Evolutionary conservation across 139 green algal genomes (phyloP), one percentile per base, ranked within the genome.

Genomic region (Chlamydomonas schloesseri): DNA sequence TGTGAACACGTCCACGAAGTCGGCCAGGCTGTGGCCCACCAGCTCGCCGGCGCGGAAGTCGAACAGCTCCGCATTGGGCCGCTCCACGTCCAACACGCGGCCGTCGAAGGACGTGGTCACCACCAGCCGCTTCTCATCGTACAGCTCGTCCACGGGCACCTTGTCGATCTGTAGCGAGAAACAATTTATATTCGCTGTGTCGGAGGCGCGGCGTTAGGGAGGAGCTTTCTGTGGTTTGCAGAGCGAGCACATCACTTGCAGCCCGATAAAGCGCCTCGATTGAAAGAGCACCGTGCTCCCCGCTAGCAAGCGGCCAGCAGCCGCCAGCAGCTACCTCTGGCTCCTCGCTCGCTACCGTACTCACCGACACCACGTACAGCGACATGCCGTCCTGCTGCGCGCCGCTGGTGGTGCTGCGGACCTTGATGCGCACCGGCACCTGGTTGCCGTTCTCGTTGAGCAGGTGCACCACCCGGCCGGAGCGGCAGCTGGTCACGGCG

Each of bases 401-500:
- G n/a, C 26, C 29, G 26, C 11, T 65, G 4, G n/a, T 37, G 42
- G 42, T 50, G 42, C 42, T 50, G 42, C 42, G 42, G 3, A 91
- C 67, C 36, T 67, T 42, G 18, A 91, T 53, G 31, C 64, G 81
- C n/a, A 89, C 88, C 8, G 88, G 72, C 37, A 89, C 74, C 71
- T 81, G 88, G 33, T 20, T 60, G 68, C 71, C 68, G 24, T 57
- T 87, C 37, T 69, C 58, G 33, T 75, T 31, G 60, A 82, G 57
- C 80, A 91, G 80, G 73, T 88, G 73, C 31, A 91, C 88, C 24
- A 89, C 84, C 3, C 46, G 31, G 36, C 88, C 88, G 3, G 67
- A 46, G 28, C 88, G 79, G 84, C 88, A 91, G 73, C 84, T 89
- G 68, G 29, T 64, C 11, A 68, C 2, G 0, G 84, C 55, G 17